Evolutionary conservation across 306 rosid species (phyloP), one percentile per base, ranked within the genome.

Genomic region (Vigna angularis): DNA sequence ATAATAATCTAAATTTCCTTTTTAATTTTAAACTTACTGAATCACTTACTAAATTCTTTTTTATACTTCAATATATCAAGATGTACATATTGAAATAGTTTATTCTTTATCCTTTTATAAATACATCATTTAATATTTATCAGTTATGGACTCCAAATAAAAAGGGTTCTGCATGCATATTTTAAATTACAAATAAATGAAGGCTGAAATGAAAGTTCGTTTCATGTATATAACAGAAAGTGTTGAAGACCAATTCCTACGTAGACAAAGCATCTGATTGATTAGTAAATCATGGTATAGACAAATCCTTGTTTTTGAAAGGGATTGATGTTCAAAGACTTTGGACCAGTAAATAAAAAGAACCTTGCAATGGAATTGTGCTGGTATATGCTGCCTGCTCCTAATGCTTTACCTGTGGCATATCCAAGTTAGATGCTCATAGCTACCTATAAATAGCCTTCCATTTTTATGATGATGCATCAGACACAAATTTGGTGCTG

Each of bases 341-440:
- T 26, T 26, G 22, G 78, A 85, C 83, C 82, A 80, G 68, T 24
- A 49, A 71, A 38, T 49, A 77, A 76, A 44, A 72, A 66, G 79
- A 85, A 78, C 73, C 61, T 73, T 45, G n/a, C 11, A 47, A 63
- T 20, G 83, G 86, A 88, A 84, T 84, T 84, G 66, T 72, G 10
- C 86, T 16, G 65, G 87, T 79, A 86, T 85, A 83, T 84, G 72
- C 87, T 85, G 40, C 71, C 86, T 83, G 32, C 76, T 74, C 12
- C 74, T 50, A 7, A 71, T 66, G 12, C 56, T 83, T 30, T 72
- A 74, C 20, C 17, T 75, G 34, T 24, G 85, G 93, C 93, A 89
- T 89, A 89, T 89, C 87, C 90, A 61, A 70, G 34, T 42, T 64
- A 74, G 81, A 75, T 86, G 84, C 88, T 81, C 49, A 80, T 64